These are phyloP conservation scores for Chaetomium tenue DNA, from an alignment of 495 filamentous ascomycete genomes.

Conservation along the genomic window DNA sequence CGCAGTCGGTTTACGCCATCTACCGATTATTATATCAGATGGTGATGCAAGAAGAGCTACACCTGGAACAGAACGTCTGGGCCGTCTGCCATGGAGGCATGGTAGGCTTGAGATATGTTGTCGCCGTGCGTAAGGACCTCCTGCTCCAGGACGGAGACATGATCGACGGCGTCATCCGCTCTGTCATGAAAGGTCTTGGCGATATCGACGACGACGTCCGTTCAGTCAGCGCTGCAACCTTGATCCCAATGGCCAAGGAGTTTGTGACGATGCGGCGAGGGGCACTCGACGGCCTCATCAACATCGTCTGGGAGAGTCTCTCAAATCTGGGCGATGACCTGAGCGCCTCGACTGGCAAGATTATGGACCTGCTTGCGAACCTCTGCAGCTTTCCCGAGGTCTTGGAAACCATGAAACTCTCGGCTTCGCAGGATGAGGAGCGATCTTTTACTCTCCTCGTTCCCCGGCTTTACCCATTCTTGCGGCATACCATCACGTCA, in stretches of 20 bases:
- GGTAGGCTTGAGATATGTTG: conserved; percentile 91
- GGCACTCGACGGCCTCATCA: conserved; percentile 76
- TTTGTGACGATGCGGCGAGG: conserved; percentile 78
- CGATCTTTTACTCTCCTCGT: conserved; percentile 90
- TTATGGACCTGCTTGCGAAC: conserved; percentile 96
- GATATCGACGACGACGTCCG: conserved; percentile 94
- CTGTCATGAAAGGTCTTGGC: conserved; percentile 90
- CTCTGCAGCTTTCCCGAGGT: conserved; percentile 94
- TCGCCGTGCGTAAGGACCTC: conserved; percentile 89
- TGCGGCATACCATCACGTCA: conserved; percentile 93
- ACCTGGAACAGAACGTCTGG: conserved; percentile 71
- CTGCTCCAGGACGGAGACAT: conserved; percentile 76
- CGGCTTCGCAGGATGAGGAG: conserved; percentile 76
- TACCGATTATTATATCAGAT: conserved; percentile 80
- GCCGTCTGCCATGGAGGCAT: conserved; percentile 97
- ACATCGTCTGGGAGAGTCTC: conserved; percentile 95
- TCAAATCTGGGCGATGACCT: conserved; percentile 94
- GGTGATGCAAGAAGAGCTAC: conserved; percentile 85
- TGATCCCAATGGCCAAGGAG: conserved; percentile 92
- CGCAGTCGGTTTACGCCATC: conserved; percentile 70
- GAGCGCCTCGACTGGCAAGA: conserved; percentile 92
- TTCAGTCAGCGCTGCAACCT: conserved; percentile 90
- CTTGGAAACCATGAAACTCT: conserved; percentile 87
- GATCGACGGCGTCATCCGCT: conserved; percentile 87
- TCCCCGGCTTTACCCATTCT: conserved; percentile 90